phyloP scores from a whole-genome alignment of 2,329 filamentous ascomycete genomes.

The Pezicula radicicola region DNA sequence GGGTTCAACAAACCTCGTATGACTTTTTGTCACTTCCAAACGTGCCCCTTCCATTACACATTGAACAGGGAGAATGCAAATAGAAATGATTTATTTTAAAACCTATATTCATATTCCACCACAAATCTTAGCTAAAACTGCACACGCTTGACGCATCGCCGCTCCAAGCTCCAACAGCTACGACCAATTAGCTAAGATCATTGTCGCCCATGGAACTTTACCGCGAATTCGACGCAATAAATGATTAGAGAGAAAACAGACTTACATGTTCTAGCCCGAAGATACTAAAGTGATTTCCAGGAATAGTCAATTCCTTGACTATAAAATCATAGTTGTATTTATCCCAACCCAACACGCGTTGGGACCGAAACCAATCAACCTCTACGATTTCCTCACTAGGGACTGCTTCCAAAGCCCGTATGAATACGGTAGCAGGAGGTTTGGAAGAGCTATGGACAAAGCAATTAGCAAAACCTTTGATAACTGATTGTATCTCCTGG shows the following conservation, averaged over 20 bases:
- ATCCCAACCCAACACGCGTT: neutral
- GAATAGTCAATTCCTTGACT: neutral
- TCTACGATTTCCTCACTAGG: neutral
- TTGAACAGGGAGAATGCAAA: too few species aligned
- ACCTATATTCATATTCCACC: too few species aligned
- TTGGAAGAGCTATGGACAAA: neutral
- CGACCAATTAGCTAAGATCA: neutral
- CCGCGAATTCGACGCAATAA: neutral
- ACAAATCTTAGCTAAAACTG: too few species aligned
- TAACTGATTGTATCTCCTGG: too few species aligned
- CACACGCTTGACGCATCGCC: too few species aligned
- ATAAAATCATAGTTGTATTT: neutral
- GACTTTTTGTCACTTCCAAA: too few species aligned
- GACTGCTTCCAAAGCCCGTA: neutral
- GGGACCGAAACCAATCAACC: neutral
- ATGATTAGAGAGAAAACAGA: neutral
- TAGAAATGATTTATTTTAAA: too few species aligned
- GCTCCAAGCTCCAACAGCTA: neutral
- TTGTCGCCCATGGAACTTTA: neutral
- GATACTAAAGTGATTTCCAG: neutral
- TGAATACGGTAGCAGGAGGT: neutral
- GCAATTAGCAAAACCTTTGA: too few species aligned
- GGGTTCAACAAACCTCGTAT: too few species aligned
- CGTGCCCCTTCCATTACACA: too few species aligned
- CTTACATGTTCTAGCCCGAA: neutral